Base-by-base conservation (phyloP, 345 rosid genomes). In the Conringia planisiliqua region DNA sequence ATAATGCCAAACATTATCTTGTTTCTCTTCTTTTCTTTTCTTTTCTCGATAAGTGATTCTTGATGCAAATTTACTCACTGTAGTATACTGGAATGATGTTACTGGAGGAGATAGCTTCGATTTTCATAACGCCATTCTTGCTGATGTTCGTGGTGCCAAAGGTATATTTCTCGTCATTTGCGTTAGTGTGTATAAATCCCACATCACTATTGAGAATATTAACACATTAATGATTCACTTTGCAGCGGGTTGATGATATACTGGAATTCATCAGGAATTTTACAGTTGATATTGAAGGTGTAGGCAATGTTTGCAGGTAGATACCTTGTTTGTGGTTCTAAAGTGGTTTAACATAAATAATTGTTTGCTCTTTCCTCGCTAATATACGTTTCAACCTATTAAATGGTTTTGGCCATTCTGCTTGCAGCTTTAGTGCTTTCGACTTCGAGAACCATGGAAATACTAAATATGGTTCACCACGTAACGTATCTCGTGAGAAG, bases 11-110 rank as follows among this genome's bases (percentile, higher is more conserved):
- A 22, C 22, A 30, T 63, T 14, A 39, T 40, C 26, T 59, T 62
- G 22, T 68, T 7, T 54, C 51, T 33, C 22, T 59, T 67, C 35
- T 12, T 20, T 32, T 20, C 43, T 32, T 50, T 16, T 12, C 27
- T 22, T 30, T 60, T 40, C 18, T 69, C 7, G 9, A 7, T 20
- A 44, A 55, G 14, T 70, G 27, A 44, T 62, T 26, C n/a, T 50
- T 44, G 10, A 52, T 43, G 32, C 17, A 42, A 43, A 44, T 27
- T 18, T 47, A 57, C 47, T 12, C 30, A 32, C 63, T 87, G 88
- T 85, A 96, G 99, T 96, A 89, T 66, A 92, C 97, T 72, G 97
- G 91, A 74, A 96, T 88, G 96, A 89, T 96, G 96, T 72, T 92
- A 72, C 87, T 96, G 4, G 99, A 96, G 85, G 99, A 96, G 88